These are phyloP conservation scores for Magnolia sinica DNA, from an alignment of 164 flowering plant genomes.

Conservation along the genomic window DNA sequence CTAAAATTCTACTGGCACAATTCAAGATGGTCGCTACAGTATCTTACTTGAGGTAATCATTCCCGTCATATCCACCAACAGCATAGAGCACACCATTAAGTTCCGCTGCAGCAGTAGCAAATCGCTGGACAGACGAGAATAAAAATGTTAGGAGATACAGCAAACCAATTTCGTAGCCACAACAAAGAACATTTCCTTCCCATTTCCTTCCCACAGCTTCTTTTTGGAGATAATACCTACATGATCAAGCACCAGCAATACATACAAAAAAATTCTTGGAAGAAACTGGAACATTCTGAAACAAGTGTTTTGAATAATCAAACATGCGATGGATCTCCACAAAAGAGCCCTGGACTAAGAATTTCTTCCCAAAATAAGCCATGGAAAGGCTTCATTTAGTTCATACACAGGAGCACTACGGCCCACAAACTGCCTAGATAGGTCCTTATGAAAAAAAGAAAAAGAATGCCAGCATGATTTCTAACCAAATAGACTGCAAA, in stretches of 20 bases:
- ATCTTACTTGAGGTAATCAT: conserved; percentile 66
- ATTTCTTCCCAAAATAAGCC: neutral
- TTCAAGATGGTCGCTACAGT: neutral
- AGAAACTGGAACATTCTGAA: neutral
- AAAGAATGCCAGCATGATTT: too few relatives aligned
- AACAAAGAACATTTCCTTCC: neutral
- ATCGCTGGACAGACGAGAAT: conserved; percentile 46
- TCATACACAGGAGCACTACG: neutral
- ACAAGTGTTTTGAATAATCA: neutral
- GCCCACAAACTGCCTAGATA: neutral
- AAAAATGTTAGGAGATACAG: neutral
- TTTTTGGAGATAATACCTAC: neutral
- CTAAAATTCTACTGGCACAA: too few relatives aligned
- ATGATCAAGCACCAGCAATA: neutral
- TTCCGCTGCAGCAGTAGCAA: conserved; percentile 74
- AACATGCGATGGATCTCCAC: neutral
- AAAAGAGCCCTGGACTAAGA: neutral
- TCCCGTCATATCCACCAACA: conserved; percentile 86
- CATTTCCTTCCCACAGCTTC: neutral
- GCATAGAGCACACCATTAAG: conserved; percentile 74
- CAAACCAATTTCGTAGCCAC: neutral
- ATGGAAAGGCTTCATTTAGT: neutral
- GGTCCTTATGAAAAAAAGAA: too few relatives aligned
- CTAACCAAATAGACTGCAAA: too few relatives aligned
- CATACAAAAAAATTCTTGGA: neutral